phyloP scores from a whole-genome alignment of 2,329 filamentous ascomycete genomes.

The Amauroascus niger region DNA sequence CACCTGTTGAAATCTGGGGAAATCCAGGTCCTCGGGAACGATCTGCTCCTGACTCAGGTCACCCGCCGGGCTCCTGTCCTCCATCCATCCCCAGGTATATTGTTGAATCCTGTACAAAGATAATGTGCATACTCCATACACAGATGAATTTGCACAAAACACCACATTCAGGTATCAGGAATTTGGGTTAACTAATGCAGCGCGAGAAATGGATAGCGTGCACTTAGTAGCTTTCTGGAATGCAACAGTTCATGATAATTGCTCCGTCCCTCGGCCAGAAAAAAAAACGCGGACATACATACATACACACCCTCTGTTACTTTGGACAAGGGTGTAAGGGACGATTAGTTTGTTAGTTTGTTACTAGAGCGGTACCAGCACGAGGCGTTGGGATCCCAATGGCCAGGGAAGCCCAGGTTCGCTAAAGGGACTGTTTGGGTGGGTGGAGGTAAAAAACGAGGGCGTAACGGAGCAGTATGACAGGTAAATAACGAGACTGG shows the following conservation, averaged over 20 bases:
- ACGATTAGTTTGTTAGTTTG: too few relatives aligned
- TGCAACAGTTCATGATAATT: not conserved
- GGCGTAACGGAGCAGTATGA: slow-evolving; percentile 2
- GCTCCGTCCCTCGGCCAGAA: not conserved
- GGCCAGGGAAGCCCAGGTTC: not conserved
- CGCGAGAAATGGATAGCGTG: not conserved
- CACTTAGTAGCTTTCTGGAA: not conserved
- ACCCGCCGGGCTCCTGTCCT: not conserved
- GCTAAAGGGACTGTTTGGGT: not conserved
- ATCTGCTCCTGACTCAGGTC: not conserved
- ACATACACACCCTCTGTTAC: too few relatives aligned
- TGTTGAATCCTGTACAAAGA: too few relatives aligned
- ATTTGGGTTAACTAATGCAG: not conserved
- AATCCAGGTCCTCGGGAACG: slow-evolving; percentile 2
- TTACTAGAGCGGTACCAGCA: slow-evolving; percentile 6
- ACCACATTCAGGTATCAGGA: not conserved
- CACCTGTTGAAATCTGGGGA: not conserved
- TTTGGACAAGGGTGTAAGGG: not conserved
- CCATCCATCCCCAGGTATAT: too few relatives aligned
- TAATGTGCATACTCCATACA: not conserved
- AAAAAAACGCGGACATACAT: slow-evolving; percentile 5
- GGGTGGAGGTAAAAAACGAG: not conserved
- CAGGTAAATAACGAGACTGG: not conserved
- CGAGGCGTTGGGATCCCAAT: slow-evolving; percentile 8
- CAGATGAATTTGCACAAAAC: too few relatives aligned